These are phyloP conservation scores for Madurella fahalii DNA, from an alignment of 2,329 filamentous ascomycete species.

Conservation along the genomic window DNA sequence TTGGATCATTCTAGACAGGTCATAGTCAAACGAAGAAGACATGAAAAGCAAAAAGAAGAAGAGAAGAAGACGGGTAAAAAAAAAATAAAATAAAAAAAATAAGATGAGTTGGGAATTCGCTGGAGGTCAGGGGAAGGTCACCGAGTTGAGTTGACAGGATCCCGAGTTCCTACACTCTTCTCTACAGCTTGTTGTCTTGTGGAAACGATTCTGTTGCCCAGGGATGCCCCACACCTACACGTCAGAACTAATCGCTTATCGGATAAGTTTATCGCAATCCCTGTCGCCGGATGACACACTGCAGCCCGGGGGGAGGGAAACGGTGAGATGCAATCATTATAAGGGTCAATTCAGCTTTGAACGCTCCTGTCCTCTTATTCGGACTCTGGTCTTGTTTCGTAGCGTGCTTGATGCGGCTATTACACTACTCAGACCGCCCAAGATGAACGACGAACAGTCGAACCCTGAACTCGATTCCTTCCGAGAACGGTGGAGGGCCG, in stretches of 20 bases:
- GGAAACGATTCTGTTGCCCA: neutral
- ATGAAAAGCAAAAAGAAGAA: no score
- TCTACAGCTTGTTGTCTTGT: no score
- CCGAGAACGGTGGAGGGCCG: constrained; percentile 78
- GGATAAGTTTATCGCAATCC: constrained; percentile 4
- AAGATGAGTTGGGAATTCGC: no score
- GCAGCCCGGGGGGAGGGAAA: neutral
- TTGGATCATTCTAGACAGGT: no score
- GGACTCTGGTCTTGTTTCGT: neutral
- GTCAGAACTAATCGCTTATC: neutral
- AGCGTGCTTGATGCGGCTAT: neutral
- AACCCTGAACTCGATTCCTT: constrained; percentile 80
- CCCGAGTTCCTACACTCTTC: no score
- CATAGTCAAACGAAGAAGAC: no score
- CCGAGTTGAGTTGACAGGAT: no score
- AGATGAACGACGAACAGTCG: constrained; percentile 36
- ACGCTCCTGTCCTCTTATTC: no score
- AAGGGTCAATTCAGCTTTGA: neutral
- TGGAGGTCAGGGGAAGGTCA: no score
- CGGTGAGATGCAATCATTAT: neutral
- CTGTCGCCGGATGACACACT: constrained; percentile 12
- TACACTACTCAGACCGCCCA: neutral
- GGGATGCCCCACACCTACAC: neutral
- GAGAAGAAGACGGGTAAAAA: no score
- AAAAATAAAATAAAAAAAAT: no score